Percentiles rank a stretch among this genome's conserved stretches.
These are phyloP conservation scores for Tarenaya hassleriana DNA, from an alignment of 345 rosid genomes.

Conservation along the genomic window DNA sequence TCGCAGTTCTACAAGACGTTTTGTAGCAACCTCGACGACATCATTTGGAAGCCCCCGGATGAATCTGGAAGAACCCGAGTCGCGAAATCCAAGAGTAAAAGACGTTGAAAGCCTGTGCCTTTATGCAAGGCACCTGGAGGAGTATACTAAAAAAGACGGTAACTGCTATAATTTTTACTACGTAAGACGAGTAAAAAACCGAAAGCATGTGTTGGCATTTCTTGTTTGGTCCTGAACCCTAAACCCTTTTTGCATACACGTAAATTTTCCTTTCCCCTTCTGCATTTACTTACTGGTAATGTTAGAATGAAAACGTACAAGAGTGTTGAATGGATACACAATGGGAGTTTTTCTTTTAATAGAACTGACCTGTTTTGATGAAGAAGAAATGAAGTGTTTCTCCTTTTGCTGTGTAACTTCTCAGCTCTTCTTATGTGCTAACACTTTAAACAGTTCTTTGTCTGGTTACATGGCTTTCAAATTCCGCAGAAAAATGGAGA, in stretches of 20 bases:
- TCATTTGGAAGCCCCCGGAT: slow-evolving; percentile 62
- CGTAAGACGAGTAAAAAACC: too few species aligned
- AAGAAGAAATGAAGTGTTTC: too few species aligned
- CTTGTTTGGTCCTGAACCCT: neutral
- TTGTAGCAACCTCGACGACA: slow-evolving; percentile 60
- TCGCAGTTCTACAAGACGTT: slow-evolving; percentile 71
- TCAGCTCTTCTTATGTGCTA: too few species aligned
- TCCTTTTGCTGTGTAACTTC: too few species aligned
- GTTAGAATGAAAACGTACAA: neutral
- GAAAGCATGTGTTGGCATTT: too few species aligned
- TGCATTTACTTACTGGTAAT: neutral
- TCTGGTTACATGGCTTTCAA: neutral
- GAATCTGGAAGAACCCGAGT: slow-evolving; percentile 47
- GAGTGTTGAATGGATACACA: neutral
- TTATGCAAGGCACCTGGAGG: too few species aligned
- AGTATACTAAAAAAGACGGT: too few species aligned
- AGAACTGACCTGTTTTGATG: too few species aligned
- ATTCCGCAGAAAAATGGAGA: neutral
- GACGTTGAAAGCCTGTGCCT: slow-evolving; percentile 37
- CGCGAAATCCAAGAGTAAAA: slow-evolving; percentile 45
- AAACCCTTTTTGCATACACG: neutral
- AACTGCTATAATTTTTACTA: too few species aligned
- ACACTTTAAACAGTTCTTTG: too few species aligned
- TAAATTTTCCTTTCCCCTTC: neutral
- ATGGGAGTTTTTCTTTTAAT: too few species aligned